Percentiles rank a stretch among this genome's conserved stretches.
These are phyloP conservation scores for Didymella pinodella DNA, from an alignment of 2,329 filamentous ascomycete genomes.

Conservation along the genomic window DNA sequence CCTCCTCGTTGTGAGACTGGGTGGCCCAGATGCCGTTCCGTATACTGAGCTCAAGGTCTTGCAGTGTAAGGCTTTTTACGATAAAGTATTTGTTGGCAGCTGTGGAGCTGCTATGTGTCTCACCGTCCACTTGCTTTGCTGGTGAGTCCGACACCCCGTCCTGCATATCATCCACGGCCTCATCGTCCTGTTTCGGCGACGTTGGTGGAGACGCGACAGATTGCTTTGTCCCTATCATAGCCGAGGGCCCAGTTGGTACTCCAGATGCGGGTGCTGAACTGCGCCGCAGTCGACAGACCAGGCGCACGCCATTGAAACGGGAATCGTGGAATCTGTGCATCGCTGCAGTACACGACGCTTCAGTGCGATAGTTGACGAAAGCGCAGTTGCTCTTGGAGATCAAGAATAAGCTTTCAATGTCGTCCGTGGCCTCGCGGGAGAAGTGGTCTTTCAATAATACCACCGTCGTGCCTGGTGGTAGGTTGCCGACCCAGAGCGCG, in stretches of 20 bases:
- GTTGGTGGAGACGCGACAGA: conserved; percentile 36
- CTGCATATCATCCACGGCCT: conserved; percentile 20
- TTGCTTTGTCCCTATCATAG: conserved; percentile 48
- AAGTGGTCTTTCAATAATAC: conserved; percentile 91
- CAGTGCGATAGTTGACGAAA: conserved; percentile 92
- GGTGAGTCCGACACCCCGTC: conserved; percentile 21
- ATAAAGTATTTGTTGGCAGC: conserved; percentile 84
- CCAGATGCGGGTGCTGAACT: conserved; percentile 57
- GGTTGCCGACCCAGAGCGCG: conserved; percentile 94
- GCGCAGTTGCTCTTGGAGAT: conserved; percentile 98
- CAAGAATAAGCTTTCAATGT: conserved; percentile 88
- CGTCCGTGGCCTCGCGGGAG: conserved; percentile 74
- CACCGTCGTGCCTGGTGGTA: conserved; percentile 83
- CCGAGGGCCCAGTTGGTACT: conserved; percentile 64
- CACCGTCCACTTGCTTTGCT: conserved; percentile 23
- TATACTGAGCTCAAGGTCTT: conserved; percentile 90
- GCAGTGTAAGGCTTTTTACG: conserved; percentile 88
- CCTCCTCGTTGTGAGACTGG: conserved; percentile 89
- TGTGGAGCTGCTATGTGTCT: conserved; percentile 32
- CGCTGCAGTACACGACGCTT: conserved; percentile 75
- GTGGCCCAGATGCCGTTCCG: conserved; percentile 91
- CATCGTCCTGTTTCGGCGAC: conserved; percentile 33
- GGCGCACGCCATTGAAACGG: conserved; percentile 81
- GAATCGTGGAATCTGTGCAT: conserved; percentile 90
- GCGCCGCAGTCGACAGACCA: conserved; percentile 82